Percentiles rank a stretch among this genome's conserved stretches.
Conservation (phyloP, 225 moss, liverwort and hornwort species). For the Climacium dendroides region DNA sequence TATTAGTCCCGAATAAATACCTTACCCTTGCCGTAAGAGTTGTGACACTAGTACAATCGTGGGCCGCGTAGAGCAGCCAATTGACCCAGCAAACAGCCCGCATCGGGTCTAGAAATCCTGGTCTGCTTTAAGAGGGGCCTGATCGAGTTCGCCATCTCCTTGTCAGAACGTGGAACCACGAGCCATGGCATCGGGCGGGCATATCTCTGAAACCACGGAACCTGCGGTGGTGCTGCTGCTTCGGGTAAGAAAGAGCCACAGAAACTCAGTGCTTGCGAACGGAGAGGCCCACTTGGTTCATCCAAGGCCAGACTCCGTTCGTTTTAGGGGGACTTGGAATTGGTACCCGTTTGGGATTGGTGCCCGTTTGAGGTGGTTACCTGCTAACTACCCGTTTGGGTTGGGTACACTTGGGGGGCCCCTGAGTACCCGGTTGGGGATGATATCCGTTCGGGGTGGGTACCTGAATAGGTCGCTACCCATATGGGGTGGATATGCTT, state of each 20-base stretch:
- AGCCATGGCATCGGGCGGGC: not conserved
- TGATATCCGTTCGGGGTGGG: not conserved
- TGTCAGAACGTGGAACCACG: not conserved
- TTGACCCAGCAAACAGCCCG: not conserved
- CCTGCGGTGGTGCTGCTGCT: not conserved
- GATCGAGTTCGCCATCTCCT: not conserved
- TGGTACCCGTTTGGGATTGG: not conserved
- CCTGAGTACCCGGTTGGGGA: not conserved
- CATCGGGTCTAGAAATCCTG: not conserved
- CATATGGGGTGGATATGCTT: not conserved
- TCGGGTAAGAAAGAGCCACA: not conserved
- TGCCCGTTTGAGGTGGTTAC: not conserved
- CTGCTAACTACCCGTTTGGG: not conserved
- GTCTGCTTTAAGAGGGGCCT: not conserved
- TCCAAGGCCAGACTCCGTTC: not conserved
- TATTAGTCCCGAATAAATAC: not conserved
- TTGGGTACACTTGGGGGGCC: not conserved
- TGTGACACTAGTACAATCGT: not conserved
- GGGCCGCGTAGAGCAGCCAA: not conserved
- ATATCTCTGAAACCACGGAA: not conserved
- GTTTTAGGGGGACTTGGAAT: not conserved
- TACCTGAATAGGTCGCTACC: not conserved
- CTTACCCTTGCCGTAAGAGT: not conserved
- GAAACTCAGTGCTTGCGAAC: not conserved
- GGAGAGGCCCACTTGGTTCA: not conserved